Evolutionary conservation across 805 yeast genomes (phyloP).

Genomic region (Blastobotrys attinorum): DNA sequence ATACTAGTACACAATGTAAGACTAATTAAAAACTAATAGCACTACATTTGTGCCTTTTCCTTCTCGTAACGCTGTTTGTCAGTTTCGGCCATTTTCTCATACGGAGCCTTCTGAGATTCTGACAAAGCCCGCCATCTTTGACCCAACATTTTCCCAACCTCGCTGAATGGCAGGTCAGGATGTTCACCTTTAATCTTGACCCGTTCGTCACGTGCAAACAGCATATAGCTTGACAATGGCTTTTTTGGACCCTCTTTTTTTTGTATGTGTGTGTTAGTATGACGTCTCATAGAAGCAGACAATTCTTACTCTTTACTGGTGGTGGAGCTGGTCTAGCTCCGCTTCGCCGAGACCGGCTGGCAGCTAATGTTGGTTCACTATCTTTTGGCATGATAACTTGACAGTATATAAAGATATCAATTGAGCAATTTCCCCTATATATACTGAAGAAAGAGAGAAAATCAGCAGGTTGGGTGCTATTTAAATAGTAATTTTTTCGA

Average conservation of each 20-base stretch:
- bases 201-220: slow-evolving; percentile 95
- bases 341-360: background rate
- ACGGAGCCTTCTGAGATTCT: slow-evolving; percentile 78
- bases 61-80: slow-evolving; percentile 97
- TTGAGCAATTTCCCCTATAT: too few relatives aligned
- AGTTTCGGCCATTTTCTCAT: slow-evolving; percentile 85
- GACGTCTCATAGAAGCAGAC: background rate
- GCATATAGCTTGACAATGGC: slow-evolving; percentile 96
- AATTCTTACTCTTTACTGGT: background rate
- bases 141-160: slow-evolving; percentile 91
- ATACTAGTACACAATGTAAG: too few relatives aligned
- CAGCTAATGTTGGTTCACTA: background rate
- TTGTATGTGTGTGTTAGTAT: background rate
- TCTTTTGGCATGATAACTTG: background rate
- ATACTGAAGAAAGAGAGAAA: too few relatives aligned
- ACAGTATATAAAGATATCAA: background rate
- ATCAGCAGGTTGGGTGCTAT: too few relatives aligned
- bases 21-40: background rate
- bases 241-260: slow-evolving; percentile 83
- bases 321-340: background rate
- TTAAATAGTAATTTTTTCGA: too few relatives aligned
- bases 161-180: slow-evolving; percentile 90
- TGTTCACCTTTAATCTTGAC: slow-evolving; percentile 91
- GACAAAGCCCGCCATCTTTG: slow-evolving; percentile 91
- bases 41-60: slow-evolving; percentile 55